Percentiles rank a stretch among this genome's conserved stretches.
Conservation (phyloP, 495 filamentous ascomycete genomes). For the Penicillium crystallinum region DNA sequence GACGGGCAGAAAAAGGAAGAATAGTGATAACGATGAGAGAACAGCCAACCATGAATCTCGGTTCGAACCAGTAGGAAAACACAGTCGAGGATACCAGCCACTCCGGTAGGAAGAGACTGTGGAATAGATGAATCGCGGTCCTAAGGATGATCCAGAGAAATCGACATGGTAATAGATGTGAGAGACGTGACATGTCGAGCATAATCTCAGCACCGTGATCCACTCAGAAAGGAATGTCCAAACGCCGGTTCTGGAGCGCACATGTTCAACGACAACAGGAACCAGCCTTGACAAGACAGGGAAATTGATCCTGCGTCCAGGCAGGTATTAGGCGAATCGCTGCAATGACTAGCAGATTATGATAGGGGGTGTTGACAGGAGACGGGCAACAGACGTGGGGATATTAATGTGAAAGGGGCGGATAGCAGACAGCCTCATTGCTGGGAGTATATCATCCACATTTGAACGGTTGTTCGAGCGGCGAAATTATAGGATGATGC, state of each 20-base stretch:
- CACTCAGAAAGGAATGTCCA: conserved; percentile 16
- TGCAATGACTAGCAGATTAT: conserved; percentile 1
- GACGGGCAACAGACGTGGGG: background rate
- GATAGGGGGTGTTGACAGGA: background rate
- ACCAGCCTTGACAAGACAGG: background rate
- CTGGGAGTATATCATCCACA: background rate
- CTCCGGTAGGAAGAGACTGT: background rate
- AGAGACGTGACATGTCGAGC: background rate
- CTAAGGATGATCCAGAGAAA: background rate
- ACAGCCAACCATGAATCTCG: background rate
- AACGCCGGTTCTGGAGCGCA: conserved; percentile 21
- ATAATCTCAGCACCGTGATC: conserved; percentile 2
- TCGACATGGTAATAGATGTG: background rate
- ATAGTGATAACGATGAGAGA: conserved; percentile 8
- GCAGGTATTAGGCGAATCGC: conserved; percentile 10
- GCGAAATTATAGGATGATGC: conserved; percentile 67
- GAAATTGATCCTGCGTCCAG: conserved; percentile 16
- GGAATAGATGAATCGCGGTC: background rate
- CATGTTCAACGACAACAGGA: conserved; percentile 11
- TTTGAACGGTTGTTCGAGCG: background rate
- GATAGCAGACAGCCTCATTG: background rate
- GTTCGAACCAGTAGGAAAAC: background rate
- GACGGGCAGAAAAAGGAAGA: background rate
- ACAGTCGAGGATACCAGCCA: background rate
- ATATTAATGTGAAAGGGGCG: background rate